Evolutionary conservation across 805 yeast species (phyloP), one percentile per base, ranked within the genome.

Genomic region (Suhomyces sp.): DNA sequence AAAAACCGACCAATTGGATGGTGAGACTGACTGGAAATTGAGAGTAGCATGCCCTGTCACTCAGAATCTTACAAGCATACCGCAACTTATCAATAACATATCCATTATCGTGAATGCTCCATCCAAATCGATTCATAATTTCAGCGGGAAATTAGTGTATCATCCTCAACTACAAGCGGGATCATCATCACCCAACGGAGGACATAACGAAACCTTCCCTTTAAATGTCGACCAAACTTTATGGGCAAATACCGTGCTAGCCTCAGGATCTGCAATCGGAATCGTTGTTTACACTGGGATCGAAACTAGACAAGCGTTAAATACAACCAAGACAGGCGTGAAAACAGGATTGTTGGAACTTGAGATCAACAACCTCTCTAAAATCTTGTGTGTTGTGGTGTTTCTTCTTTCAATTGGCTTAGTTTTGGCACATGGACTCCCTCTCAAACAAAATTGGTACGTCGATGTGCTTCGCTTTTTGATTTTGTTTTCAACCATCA

Each of bases 21-120:
- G 99, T 64, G 99, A 94, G 68, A 94, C 99, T 5, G 99, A 94
- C 71, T 94, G 99, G 99, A 94, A 94, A 67, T 75, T 94, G 50
- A 77, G 99, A 60, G 72, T 89, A 37, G 94, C 97, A 0, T 79
- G 85, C 46, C 78, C 84, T 10, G 62, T 84, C 25, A 89, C 97
- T 0, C 98, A 93, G 64, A 67, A 67, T 33, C 58, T 82, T 43
- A 46, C 59, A 2, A 68, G 81, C 10, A 70, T 79, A n/a, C 73
- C 75, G 46, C 82, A 80, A 45, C 64, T 87, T 47, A 75, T 75
- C 29, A 78, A 80, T 52, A 77, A 84, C 44, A 57, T 72, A 13
- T 67, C 75, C 20, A 74, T 77, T 44, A 77, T 91, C n/a, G 90
- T 90, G 6, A 81, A 85, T n/a, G 80, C 86, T 0, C 99, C 99